These are phyloP conservation scores for Diatrype stigma DNA, from an alignment of 2,329 filamentous ascomycete species.

Conservation along the genomic window DNA sequence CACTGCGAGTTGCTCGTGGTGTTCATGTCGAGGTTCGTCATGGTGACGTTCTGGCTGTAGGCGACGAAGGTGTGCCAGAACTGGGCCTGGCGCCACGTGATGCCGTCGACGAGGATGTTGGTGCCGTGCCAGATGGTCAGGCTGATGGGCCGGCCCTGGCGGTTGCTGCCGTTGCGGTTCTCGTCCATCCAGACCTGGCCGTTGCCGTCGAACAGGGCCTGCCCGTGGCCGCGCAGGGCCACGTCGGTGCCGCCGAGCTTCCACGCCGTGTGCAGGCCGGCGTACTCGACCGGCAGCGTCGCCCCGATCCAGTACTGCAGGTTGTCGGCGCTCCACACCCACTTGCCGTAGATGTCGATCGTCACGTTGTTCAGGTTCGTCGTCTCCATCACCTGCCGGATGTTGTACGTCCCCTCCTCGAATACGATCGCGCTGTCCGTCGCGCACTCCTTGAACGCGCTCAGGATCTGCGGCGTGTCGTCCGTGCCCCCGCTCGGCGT, in stretches of 20 bases:
- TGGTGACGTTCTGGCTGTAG: slow-evolving; percentile 44
- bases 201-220: slow-evolving; percentile 42
- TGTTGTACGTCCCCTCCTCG: slow-evolving; percentile 42
- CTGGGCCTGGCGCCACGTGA: slow-evolving; percentile 41
- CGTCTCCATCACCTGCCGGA: slow-evolving; percentile 46
- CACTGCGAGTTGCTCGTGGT: slow-evolving; percentile 40
- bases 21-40: slow-evolving; percentile 50
- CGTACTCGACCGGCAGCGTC: slow-evolving; percentile 43
- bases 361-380: slow-evolving; percentile 41
- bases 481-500: slow-evolving; percentile 31
- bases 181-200: slow-evolving; percentile 43
- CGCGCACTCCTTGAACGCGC: slow-evolving; percentile 45
- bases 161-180: slow-evolving; percentile 36
- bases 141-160: slow-evolving; percentile 40
- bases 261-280: slow-evolving; percentile 46
- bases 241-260: slow-evolving; percentile 46
- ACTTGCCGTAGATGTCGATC: slow-evolving; percentile 43
- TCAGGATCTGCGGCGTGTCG: slow-evolving; percentile 47
- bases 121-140: slow-evolving; percentile 42
- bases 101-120: slow-evolving; percentile 41
- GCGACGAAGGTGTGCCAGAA: slow-evolving; percentile 44
- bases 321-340: slow-evolving; percentile 35
- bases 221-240: slow-evolving; percentile 42
- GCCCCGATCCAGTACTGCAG: slow-evolving; percentile 45
- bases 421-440: slow-evolving; percentile 47